Base-by-base conservation (phyloP, 1,139 yeast species). In the Blastobotrys arbuscula region DNA sequence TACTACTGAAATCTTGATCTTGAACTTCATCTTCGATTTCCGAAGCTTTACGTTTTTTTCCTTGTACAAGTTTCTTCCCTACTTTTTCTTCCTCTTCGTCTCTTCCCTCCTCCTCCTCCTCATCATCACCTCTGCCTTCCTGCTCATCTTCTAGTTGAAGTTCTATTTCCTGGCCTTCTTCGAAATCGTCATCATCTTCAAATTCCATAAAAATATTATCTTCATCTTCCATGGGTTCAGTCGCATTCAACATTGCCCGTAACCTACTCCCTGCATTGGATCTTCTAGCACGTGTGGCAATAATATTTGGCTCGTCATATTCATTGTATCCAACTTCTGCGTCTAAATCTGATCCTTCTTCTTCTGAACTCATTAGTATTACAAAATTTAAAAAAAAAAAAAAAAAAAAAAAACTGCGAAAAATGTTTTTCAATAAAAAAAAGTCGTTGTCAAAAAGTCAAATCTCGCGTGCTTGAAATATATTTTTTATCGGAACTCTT, bases 231-330 rank as follows among this genome's bases (percentile, higher is more conserved):
- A 71, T 51, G 38, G 76, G 71, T 52, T 70, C 70, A 60, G 89
- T 96, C 38, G 85, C 76, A 53, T 81, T 84, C 21, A 92, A 71
- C 57, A 92, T 74, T 53, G 82, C 82, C 61, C 80, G 79, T 61
- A 92, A 72, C 50, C 94, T 74, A 47, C 88, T 84, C 10, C 99
- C 99, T 1, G 98, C 98, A 68, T 92, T 92, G 44, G 88, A 68
- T 47, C 99, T 79, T 55, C 89, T 75, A 50, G 81, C 70, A 54
- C 96, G 76, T 5, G 94, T 82, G 13, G 86, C 80, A 58, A 84
- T 58, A 28, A 59, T 52, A 20, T 39, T 47, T 13, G 46, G 46
- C 41, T 43, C 50, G 15, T 41, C 44, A 31, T 43, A 36, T 24
- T 36, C 24, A 6, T 39, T 12, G 7, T 38, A 23, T 9, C 46